Base-by-base conservation (phyloP, 305 asterid genomes). In the Salvia sclarea region DNA sequence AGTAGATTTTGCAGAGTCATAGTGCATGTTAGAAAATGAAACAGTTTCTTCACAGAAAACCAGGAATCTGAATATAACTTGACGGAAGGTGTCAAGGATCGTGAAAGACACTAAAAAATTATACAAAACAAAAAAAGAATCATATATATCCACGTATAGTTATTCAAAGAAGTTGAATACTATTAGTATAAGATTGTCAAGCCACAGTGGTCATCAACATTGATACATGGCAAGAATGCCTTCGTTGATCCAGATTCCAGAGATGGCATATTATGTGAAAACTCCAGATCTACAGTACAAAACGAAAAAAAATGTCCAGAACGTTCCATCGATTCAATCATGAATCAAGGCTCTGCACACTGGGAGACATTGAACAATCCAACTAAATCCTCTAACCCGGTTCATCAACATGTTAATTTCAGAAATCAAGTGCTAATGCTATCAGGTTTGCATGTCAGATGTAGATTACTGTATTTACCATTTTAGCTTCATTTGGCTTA, bases 401-500 rank as follows among this genome's bases (percentile, higher is more conserved):
- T 59, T 64, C 69, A 58, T 8, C 54, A 30, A 31, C 8, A 24
- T 2, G 58, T 48, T 56, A 71, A 76, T 5, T 30, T 66, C 43
- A 52, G 14, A 60, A 40, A 63, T 33, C 44, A 75, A 33, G 14
- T 4, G 20, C 5, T 13, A 28, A 17, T 47, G 66, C 38, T 66
- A 44, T 59, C 49, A 37, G 59, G 49, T 31, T 50, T 2, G 40
- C 4, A 40, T 6, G 40, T 9, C 10, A 11, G 28, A 45, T 17
- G 35, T 61, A 43, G 20, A 71, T 79, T 84, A n/a, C 35, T 61
- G 38, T n/a, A 73, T 81, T 83, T 79, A 87, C 98, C 84, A 70
- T 71, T 73, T 85, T 95, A 55, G 85, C 75, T 66, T 95, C 99
- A 73, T 71, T 88, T 54, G 96, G 94, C 81, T 83, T 95, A 53